phyloP scores from a whole-genome alignment of 768 basidiomycete species.

The Stropharia rugosoannulata region DNA sequence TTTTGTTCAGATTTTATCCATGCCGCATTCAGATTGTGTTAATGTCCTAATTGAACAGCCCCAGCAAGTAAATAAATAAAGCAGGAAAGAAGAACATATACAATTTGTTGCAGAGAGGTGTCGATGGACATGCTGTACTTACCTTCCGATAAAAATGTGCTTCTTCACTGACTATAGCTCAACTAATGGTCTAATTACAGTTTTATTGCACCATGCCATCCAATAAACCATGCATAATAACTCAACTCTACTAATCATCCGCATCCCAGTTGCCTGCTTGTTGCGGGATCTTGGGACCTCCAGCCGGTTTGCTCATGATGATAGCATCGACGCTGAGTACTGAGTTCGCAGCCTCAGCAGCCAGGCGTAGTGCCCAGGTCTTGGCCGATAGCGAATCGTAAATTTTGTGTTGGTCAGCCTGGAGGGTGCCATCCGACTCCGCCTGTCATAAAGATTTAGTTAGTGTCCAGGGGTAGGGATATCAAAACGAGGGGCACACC shows the following conservation, averaged over 20 bases:
- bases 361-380: constrained; percentile 87
- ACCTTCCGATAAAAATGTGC: too few species aligned
- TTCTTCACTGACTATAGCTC: too few species aligned
- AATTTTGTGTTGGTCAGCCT: constrained; percentile 62
- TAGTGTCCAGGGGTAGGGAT: not conserved
- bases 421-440: constrained; percentile 77
- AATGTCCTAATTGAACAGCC: too few species aligned
- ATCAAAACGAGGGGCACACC: constrained; percentile 40
- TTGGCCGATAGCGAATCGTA: constrained; percentile 90
- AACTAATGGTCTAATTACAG: not conserved
- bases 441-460: constrained; percentile 39
- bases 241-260: constrained; percentile 43
- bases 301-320: constrained; percentile 94
- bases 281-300: constrained; percentile 85
- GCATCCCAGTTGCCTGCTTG: constrained; percentile 89
- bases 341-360: constrained; percentile 86
- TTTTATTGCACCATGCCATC: not conserved
- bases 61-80: too few species aligned
- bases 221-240: not conserved
- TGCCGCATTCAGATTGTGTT: too few species aligned
- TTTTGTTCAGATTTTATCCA: too few species aligned
- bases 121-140: too few species aligned
- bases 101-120: too few species aligned
- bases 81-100: too few species aligned
- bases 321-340: constrained; percentile 96